A percentile compares a stretch with the other conserved stretches of the same genome.
These are phyloP conservation scores for Kwoniella botswanensis DNA, from an alignment of 768 basidiomycete species.

Conservation along the genomic window DNA sequence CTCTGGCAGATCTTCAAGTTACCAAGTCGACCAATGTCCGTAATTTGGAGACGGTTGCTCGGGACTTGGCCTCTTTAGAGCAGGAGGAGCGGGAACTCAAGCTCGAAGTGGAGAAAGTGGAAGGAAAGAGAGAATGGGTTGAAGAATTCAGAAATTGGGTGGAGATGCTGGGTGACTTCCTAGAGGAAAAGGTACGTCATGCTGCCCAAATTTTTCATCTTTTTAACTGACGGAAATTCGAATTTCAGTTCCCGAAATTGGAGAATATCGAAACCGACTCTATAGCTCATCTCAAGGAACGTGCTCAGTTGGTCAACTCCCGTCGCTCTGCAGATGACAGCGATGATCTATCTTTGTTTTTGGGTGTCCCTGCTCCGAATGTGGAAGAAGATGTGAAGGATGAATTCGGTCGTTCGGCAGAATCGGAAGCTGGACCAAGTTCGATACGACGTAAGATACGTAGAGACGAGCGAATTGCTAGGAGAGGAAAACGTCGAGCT, in stretches of 20 bases:
- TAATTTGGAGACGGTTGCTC: conserved; percentile 47
- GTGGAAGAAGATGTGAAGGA: conserved; percentile 62
- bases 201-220: not conserved
- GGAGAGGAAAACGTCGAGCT: conserved; percentile 59
- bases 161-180: conserved; percentile 59
- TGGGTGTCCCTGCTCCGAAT: conserved; percentile 63
- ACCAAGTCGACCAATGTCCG: conserved; percentile 47
- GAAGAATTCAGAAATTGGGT: conserved; percentile 60
- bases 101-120: conserved; percentile 57
- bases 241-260: conserved; percentile 57
- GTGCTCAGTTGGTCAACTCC: conserved; percentile 69
- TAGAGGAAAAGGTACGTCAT: conserved; percentile 60
- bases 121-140: conserved; percentile 60
- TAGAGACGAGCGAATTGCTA: conserved; percentile 65
- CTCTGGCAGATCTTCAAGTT: conserved; percentile 48
- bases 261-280: conserved; percentile 61
- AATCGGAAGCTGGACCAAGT: conserved; percentile 60
- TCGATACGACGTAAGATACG: conserved; percentile 65
- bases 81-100: conserved; percentile 59
- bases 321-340: conserved; percentile 77
- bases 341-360: conserved; percentile 75
- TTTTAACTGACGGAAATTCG: not conserved
- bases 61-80: conserved; percentile 56
- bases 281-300: conserved; percentile 73
- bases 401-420: conserved; percentile 65